Conservation (phyloP, 202 grass and related monocot genomes). For the Setaria italica region DNA sequence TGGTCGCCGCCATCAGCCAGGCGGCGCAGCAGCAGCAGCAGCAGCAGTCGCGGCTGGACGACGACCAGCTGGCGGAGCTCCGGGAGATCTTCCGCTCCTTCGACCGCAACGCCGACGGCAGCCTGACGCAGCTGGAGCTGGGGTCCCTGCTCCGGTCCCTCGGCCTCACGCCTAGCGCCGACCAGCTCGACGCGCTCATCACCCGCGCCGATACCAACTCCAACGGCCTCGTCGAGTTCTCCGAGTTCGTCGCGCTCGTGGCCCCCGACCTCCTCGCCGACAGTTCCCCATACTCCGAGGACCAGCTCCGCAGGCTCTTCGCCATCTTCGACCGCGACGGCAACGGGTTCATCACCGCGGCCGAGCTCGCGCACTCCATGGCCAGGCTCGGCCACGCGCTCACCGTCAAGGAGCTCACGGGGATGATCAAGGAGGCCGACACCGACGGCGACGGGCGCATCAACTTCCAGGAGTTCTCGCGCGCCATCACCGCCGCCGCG, state of each 20-base stretch:
- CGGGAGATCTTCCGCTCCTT: slow-evolving; percentile 94
- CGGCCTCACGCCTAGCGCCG: slow-evolving; percentile 69
- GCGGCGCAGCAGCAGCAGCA: neutral
- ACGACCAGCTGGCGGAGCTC: slow-evolving; percentile 76
- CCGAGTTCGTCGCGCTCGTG: slow-evolving; percentile 85
- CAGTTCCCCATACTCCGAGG: slow-evolving; percentile 77
- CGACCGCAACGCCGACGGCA: slow-evolving; percentile 90
- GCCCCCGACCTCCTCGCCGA: slow-evolving; percentile 73
- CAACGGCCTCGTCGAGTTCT: slow-evolving; percentile 94
- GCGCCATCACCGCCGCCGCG: slow-evolving; percentile 80
- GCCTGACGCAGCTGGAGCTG: slow-evolving; percentile 90
- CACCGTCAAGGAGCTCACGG: slow-evolving; percentile 85
- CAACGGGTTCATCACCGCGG: slow-evolving; percentile 95
- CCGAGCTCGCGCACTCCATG: slow-evolving; percentile 92
- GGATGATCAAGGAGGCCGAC: slow-evolving; percentile 98
- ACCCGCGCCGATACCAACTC: slow-evolving; percentile 76
- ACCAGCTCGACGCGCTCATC: slow-evolving; percentile 82
- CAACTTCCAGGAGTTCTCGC: slow-evolving; percentile 88
- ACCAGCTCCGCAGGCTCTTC: slow-evolving; percentile 77
- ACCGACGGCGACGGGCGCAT: slow-evolving; percentile 84
- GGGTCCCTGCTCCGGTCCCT: slow-evolving; percentile 87
- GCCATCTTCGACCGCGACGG: slow-evolving; percentile 86
- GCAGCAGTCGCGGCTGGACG: slow-evolving; percentile 50
- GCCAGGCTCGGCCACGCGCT: slow-evolving; percentile 83
- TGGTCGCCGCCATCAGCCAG: slow-evolving; percentile 17